Percentiles rank a stretch among this genome's conserved stretches.
Conservation (phyloP, 306 rosid species). For the Cyclanthera cordifolia region DNA sequence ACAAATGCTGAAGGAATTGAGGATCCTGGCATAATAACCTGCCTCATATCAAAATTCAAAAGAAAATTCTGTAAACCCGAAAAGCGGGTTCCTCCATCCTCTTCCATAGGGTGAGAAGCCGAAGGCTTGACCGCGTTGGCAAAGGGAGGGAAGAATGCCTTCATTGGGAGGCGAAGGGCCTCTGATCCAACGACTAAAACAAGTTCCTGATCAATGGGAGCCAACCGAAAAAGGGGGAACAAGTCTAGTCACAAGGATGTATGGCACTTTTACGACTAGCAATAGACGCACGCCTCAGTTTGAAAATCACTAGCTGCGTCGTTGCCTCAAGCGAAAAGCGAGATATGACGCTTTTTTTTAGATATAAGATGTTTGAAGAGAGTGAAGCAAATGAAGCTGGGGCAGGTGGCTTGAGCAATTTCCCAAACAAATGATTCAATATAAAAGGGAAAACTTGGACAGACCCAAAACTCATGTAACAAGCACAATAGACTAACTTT, state of each 20-base stretch:
- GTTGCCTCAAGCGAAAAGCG: neutral
- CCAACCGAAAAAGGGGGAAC: neutral
- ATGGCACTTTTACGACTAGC: neutral
- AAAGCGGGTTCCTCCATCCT: neutral
- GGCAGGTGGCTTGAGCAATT: neutral
- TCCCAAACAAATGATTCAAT: neutral
- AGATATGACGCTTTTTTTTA: neutral
- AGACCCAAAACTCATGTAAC: neutral
- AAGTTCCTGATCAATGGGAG: neutral
- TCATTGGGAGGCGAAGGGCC: neutral
- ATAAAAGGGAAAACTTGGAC: neutral
- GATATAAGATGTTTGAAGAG: neutral
- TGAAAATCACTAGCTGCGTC: neutral
- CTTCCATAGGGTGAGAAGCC: neutral
- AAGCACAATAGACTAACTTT: neutral
- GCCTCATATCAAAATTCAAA: slow-evolving; percentile 8
- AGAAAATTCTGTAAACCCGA: slow-evolving; percentile 2
- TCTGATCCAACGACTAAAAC: neutral
- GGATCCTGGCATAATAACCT: slow-evolving; percentile 46
- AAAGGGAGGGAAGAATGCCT: neutral
- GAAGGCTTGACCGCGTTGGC: neutral
- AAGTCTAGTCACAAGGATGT: neutral
- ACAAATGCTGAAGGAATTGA: slow-evolving; percentile 68
- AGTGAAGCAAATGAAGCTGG: neutral
- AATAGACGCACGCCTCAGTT: neutral